Conservation (phyloP, 1,284 basidiomycete species). For the Fomitiporia mediterranea region DNA sequence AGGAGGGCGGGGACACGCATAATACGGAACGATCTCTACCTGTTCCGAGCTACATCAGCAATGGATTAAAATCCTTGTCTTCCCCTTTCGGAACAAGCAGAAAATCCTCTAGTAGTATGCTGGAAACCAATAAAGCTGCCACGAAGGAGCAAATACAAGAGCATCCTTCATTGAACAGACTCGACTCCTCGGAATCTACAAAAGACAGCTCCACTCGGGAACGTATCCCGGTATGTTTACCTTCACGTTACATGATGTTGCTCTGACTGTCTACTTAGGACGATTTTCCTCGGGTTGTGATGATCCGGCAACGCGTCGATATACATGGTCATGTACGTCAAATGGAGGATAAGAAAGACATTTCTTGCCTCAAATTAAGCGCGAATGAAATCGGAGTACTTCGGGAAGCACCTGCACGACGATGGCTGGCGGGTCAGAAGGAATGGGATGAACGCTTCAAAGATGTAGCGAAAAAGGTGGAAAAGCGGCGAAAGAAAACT, state of each 20-base stretch:
- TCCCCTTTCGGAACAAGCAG: conserved; percentile 1
- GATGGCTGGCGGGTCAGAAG: conserved; percentile 56
- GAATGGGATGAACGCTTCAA: conserved; percentile 53
- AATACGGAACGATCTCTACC: not conserved
- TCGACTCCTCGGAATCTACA: not conserved
- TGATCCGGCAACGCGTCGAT: conserved; percentile 87
- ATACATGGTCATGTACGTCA: conserved; percentile 73
- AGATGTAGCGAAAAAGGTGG: conserved; percentile 35
- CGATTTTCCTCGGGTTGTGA: conserved; percentile 34
- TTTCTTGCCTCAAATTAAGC: conserved; percentile 62
- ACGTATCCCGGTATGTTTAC: not conserved
- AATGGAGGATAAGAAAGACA: conserved; percentile 66
- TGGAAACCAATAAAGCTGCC: conserved; percentile 30
- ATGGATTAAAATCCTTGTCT: conserved; percentile 13
- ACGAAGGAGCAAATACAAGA: conserved; percentile 27
- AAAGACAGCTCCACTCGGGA: not conserved
- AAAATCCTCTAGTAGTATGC: conserved; percentile 29
- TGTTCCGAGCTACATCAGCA: not conserved
- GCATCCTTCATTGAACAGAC: conserved; percentile 23
- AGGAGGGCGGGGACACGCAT: not conserved
- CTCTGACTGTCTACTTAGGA: too few relatives aligned
- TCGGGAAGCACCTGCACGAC: conserved; percentile 53
- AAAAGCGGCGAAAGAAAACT: conserved; percentile 37
- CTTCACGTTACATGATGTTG: too few relatives aligned
- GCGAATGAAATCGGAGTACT: conserved; percentile 62